Conservation (phyloP, 2,329 filamentous ascomycete genomes). For the Ophiostoma quercus region DNA sequence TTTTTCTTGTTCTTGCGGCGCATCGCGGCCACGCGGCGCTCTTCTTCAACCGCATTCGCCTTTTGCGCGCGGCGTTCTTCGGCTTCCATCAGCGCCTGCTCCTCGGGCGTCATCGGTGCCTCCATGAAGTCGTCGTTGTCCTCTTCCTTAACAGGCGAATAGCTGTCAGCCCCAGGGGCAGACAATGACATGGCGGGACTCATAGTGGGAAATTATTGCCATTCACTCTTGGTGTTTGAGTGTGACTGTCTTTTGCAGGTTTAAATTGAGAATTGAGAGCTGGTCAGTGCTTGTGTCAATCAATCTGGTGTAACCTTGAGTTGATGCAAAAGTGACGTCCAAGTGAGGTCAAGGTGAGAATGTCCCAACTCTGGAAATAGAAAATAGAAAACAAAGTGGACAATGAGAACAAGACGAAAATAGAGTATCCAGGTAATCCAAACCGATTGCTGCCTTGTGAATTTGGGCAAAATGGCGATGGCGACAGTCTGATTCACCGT, state of each 20-base stretch:
- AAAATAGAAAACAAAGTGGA: neutral
- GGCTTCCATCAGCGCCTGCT: constrained; percentile 25
- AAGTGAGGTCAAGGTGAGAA: neutral
- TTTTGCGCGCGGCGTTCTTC: constrained; percentile 45
- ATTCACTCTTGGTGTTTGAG: neutral
- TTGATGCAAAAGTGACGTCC: neutral
- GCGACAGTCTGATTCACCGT: neutral
- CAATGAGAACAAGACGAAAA: neutral
- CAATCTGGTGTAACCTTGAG: neutral
- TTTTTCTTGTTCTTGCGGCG: constrained; percentile 46
- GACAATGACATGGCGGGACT: neutral
- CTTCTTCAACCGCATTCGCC: constrained; percentile 44
- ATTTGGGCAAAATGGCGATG: neutral
- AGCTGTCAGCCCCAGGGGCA: neutral
- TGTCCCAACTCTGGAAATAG: no score
- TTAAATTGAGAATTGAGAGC: neutral
- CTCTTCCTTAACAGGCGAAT: neutral
- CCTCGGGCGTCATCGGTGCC: constrained; percentile 12
- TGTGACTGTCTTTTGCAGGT: neutral
- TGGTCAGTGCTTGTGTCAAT: neutral
- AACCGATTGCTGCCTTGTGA: neutral
- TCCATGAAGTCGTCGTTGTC: constrained; percentile 8
- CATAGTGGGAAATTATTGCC: neutral
- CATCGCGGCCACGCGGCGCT: constrained; percentile 38
- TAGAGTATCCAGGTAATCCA: neutral